A percentile compares a stretch with the other conserved stretches of the same genome.
Conservation (phyloP, 2,329 filamentous ascomycete species). For the Ascocoryne sarcoides region DNA sequence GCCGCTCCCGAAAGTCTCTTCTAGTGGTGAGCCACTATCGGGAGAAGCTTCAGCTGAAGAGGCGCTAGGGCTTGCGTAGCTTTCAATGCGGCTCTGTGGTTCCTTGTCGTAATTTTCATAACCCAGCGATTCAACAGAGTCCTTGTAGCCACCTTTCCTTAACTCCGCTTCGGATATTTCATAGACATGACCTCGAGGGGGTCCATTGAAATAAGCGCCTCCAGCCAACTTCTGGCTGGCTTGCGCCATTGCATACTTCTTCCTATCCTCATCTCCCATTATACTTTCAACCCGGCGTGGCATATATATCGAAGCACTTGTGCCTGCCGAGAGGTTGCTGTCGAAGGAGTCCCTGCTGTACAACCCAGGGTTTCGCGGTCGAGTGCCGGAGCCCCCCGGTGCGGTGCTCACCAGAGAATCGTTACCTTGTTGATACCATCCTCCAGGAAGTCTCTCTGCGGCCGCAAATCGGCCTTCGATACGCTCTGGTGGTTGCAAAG, state of each 20-base stretch:
- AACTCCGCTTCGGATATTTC: slow-evolving; percentile 40
- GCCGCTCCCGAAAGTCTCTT: slow-evolving; percentile 5
- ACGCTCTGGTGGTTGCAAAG: slow-evolving; percentile 62
- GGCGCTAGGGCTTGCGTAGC: slow-evolving; percentile 12
- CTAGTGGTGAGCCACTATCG: slow-evolving; percentile 5
- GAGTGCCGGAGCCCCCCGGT: slow-evolving; percentile 29
- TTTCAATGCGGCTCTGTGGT: slow-evolving; percentile 11
- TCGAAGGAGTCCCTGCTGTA: slow-evolving; percentile 57
- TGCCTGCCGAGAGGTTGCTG: slow-evolving; percentile 51
- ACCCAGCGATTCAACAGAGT: slow-evolving; percentile 30
- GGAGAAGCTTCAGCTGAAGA: slow-evolving; percentile 11
- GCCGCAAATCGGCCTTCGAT: slow-evolving; percentile 74
- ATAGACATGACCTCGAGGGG: slow-evolving; percentile 38
- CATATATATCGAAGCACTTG: slow-evolving; percentile 51
- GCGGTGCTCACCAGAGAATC: slow-evolving; percentile 54
- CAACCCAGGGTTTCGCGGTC: slow-evolving; percentile 34
- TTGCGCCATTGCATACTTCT: slow-evolving; percentile 64
- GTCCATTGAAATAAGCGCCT: slow-evolving; percentile 31
- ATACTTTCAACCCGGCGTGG: slow-evolving; percentile 56
- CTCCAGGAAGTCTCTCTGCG: slow-evolving; percentile 56
- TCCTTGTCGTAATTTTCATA: slow-evolving; percentile 15
- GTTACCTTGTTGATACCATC: slow-evolving; percentile 61
- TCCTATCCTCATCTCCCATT: slow-evolving; percentile 69
- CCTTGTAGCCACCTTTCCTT: slow-evolving; percentile 33
- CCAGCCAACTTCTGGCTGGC: slow-evolving; percentile 35